Evolutionary conservation across 768 basidiomycete species (phyloP), one percentile per base, ranked within the genome.

Genomic region (Lactarius akahatsu): DNA sequence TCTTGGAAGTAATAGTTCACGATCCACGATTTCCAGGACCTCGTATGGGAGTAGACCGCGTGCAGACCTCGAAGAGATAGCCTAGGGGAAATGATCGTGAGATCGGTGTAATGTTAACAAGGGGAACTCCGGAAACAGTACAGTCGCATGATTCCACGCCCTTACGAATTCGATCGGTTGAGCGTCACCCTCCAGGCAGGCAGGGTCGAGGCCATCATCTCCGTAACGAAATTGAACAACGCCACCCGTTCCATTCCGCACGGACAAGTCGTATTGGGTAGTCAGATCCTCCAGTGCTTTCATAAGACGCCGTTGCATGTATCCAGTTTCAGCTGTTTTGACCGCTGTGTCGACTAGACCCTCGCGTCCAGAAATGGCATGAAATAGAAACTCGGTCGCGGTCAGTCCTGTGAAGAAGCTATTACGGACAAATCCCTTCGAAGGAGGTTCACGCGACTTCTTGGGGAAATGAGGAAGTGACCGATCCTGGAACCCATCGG

Each of bases 271-370:
- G 75, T 99, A 99, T 64, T 96, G 94, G 0, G 92, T 94, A 3
- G 93, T 94, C 43, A 99, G 80, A 79, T 99, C 97, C 74, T 99
- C 97, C 70, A 99, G 78, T 2, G 96, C 96, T 76, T 99, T 99
- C 97, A 99, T 98, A 68, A 99, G 77, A 64, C 97, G 92, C 59
- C 97, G 87, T 74, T 96, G 94, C 96, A 99, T 99, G 79, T 99
- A 99, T 50, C 97, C 97, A 1, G 97, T 99, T 77, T 99, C 97
- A 16, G 97, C 97, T 0, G 97, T 99, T 79, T 99, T 99, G 78
- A 99, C 97, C 30, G 97, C 97, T 0, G 97, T 99, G 79, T 99
- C 97, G 73, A 99, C 96, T 61, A 99, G 78, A 78, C 97, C 97
- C 79, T 98, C 97, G 72, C 97, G 90, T 65, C 97, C 97, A 16